A percentile compares a stretch with the other conserved stretches of the same genome.
These are phyloP conservation scores for Vaccinium macrocarpon DNA, from an alignment of 148 eudicot genomes.

Conservation along the genomic window DNA sequence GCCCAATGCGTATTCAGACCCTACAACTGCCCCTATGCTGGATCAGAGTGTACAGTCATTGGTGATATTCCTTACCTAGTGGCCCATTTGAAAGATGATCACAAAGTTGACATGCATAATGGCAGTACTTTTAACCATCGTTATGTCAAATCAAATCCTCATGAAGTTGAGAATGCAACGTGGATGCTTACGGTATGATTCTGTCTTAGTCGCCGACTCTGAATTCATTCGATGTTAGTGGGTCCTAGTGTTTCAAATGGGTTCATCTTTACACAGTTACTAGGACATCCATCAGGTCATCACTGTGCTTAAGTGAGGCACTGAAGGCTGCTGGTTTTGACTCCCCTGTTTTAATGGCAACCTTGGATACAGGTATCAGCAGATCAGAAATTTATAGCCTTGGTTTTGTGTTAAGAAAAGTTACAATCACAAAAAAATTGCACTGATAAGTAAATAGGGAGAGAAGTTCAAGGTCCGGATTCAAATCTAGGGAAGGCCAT, in stretches of 20 bases:
- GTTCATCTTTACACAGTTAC: neutral
- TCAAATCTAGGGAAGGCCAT: neutral
- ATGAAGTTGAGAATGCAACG: slow-evolving; percentile 83
- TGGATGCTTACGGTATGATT: slow-evolving; percentile 92
- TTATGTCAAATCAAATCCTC: slow-evolving; percentile 89
- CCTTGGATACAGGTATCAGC: neutral
- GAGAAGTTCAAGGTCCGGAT: neutral
- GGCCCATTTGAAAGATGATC: slow-evolving; percentile 79
- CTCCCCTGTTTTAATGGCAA: neutral
- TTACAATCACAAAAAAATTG: neutral
- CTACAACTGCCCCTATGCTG: slow-evolving; percentile 90
- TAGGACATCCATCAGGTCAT: neutral
- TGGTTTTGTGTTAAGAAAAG: neutral
- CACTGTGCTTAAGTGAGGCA: neutral
- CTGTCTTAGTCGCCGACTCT: neutral
- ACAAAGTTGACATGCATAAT: slow-evolving; percentile 91
- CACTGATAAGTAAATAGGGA: neutral
- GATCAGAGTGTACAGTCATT: slow-evolving; percentile 75
- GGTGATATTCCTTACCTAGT: slow-evolving; percentile 80
- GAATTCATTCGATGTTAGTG: neutral
- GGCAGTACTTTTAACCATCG: slow-evolving; percentile 94
- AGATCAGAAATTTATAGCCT: neutral
- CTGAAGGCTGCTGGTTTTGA: neutral
- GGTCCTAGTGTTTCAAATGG: neutral
- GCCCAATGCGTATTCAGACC: slow-evolving; percentile 76